These are phyloP conservation scores for Edaphochlamys debaryana DNA, from an alignment of 139 green algal species.

Conservation along the genomic window DNA sequence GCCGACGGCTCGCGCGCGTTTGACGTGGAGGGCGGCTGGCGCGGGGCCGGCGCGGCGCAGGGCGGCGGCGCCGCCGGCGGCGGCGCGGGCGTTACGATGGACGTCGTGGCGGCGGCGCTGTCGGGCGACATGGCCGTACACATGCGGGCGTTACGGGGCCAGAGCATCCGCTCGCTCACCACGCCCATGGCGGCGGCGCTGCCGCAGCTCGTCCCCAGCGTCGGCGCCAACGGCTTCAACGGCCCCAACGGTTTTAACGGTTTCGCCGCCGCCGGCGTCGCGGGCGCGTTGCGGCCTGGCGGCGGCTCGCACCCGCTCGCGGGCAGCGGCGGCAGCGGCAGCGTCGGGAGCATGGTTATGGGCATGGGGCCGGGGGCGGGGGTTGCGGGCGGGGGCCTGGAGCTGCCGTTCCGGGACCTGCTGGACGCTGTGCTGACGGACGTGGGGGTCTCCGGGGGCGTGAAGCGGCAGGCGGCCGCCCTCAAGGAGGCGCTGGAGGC, in stretches of 20 bases:
- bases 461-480: conserved; percentile 41
- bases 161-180: conserved; percentile 38
- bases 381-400: neutral
- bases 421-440: conserved; percentile 37
- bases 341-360: neutral
- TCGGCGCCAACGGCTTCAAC: neutral
- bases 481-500: conserved; percentile 34
- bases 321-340: neutral
- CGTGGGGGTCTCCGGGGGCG: neutral
- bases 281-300: neutral
- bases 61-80: neutral
- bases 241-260: no score
- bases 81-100: neutral
- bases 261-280: no score
- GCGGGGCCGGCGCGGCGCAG: no score
- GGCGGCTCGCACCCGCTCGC: neutral
- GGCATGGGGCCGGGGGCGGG: neutral
- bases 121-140: conserved; percentile 28
- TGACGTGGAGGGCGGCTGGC: conserved; percentile 7
- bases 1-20: neutral
- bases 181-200: neutral
- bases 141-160: conserved; percentile 32
- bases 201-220: conserved; percentile 29
- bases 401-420: neutral
- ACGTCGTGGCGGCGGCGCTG: conserved; percentile 28